Percentiles rank a stretch among this genome's conserved stretches.
Conservation (phyloP, 129 eudicot genomes). For the Pittosporum tobira region DNA sequence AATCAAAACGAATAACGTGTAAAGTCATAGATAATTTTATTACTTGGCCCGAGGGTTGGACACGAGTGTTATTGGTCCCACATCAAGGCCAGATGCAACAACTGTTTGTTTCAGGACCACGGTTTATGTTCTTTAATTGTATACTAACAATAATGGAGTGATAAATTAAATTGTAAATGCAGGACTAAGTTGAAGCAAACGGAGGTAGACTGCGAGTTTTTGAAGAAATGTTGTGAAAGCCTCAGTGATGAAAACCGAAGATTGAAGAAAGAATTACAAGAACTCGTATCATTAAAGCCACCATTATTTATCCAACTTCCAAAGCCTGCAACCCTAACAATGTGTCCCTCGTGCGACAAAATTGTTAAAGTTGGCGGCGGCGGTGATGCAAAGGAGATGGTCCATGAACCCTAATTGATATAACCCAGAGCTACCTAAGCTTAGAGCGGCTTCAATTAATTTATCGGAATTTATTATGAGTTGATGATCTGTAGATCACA, state of each 20-base stretch:
- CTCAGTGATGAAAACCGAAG: constrained; percentile 44
- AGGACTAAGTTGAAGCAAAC: constrained; percentile 72
- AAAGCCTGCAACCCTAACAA: constrained; percentile 7
- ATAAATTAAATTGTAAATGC: constrained; percentile 6
- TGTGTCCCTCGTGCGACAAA: constrained; percentile 27
- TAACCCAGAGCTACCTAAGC: neutral
- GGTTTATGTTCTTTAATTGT: neutral
- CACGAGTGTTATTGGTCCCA: no score
- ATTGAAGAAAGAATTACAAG: constrained; percentile 49
- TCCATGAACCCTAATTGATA: neutral
- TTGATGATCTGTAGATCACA: no score
- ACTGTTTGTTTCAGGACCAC: no score
- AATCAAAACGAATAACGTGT: no score
- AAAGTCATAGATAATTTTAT: no score
- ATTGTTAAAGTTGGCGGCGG: constrained; percentile 12
- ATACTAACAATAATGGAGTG: neutral
- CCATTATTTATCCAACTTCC: constrained; percentile 23
- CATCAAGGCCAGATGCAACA: no score
- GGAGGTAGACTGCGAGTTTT: constrained; percentile 41
- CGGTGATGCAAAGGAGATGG: neutral
- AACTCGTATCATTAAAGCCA: constrained; percentile 25
- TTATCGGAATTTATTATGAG: no score
- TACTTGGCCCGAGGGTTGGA: no score
- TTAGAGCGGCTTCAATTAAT: neutral
- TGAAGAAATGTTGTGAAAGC: constrained; percentile 51